Base-by-base conservation (phyloP, 192 early-diverging fungal genomes). In the Coemansia sp. region DNA sequence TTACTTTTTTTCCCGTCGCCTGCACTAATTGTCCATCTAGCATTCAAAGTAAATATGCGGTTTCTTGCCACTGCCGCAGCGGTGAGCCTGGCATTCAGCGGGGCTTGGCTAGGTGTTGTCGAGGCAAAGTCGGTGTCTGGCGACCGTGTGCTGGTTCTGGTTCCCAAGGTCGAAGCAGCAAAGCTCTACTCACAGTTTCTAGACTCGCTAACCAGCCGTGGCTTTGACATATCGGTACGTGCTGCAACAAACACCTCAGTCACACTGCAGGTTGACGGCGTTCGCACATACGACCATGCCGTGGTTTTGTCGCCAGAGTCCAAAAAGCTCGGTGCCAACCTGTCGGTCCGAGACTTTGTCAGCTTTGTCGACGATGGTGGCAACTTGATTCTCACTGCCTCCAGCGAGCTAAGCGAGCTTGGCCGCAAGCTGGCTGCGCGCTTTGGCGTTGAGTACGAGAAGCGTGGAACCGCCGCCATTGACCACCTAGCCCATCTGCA, bases 361-460 rank as follows among this genome's bases (percentile, higher is more conserved):
- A 86, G 93, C 52, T 99, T 95, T 74, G 86, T 98, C 43, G 89
- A 95, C 55, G 84, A 88, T 27, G 96, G 95, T 37, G 98, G 96
- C 20, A 99, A 98, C 74, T 73, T 98, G 34, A 41, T 99, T 4
- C 58, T 95, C 12, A 92, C 89, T 4, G 89, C 86, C 1, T 86
- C 88, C 8, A 71, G 85, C 34, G 84, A 89, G 45, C 63, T 91
- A 18, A 84, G 86, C 5, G 91, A 91, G 37, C 75, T 85, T 7
- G 62, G 93, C 4, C 88, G 94, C 12, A 93, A 94, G 64, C 84
- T 99, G 41, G 90, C 88, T n/a, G 84, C 86, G 67, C 96, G 98
- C 71, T 94, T 98, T 69, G 92, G 92, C 55, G 88, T 94, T 18
- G 92, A 92, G 39, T 90, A 91, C 53, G 97, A 97, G 65, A 86